These are phyloP conservation scores for Stephanodiscus minutulus DNA, from an alignment of 108 stramenopile species.

Conservation along the genomic window DNA sequence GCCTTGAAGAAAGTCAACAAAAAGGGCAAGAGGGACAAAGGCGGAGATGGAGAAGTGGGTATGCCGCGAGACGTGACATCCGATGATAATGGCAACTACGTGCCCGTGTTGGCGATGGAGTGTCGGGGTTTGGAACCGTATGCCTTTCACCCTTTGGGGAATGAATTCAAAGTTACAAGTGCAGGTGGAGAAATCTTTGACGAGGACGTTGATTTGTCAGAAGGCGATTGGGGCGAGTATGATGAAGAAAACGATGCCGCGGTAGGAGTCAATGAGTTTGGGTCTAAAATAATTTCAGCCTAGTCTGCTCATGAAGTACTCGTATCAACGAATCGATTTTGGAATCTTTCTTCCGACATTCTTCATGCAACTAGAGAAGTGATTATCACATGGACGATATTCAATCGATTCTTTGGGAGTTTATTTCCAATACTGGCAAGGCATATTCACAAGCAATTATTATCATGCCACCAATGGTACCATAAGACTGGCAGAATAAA, in stretches of 20 bases:
- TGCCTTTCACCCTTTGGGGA: slow-evolving; percentile 81
- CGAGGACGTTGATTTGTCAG: slow-evolving; percentile 82
- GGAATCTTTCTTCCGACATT: too few species aligned
- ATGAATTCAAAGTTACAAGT: slow-evolving; percentile 76
- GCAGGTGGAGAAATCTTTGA: slow-evolving; percentile 70
- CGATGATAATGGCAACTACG: slow-evolving; percentile 75
- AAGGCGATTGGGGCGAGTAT: slow-evolving; percentile 90
- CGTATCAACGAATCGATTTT: neutral
- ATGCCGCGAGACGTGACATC: slow-evolving; percentile 50
- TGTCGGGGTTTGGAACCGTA: slow-evolving; percentile 84
- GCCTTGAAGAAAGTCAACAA: slow-evolving; percentile 75
- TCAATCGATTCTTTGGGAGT: neutral
- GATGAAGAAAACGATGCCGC: slow-evolving; percentile 81
- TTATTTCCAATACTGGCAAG: neutral
- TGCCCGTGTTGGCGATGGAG: slow-evolving; percentile 68
- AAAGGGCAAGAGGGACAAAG: slow-evolving; percentile 47
- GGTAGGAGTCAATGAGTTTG: slow-evolving; percentile 67
- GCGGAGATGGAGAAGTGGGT: slow-evolving; percentile 45
- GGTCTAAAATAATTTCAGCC: slow-evolving; percentile 63
- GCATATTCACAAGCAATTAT: too few species aligned
- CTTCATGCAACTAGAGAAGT: too few species aligned
- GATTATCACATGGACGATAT: neutral
- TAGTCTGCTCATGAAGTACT: slow-evolving; percentile 1
- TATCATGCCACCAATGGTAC: too few species aligned
- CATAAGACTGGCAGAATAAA: too few species aligned